Conservation (phyloP, 345 rosid species). For the Mercurialis annua region DNA sequence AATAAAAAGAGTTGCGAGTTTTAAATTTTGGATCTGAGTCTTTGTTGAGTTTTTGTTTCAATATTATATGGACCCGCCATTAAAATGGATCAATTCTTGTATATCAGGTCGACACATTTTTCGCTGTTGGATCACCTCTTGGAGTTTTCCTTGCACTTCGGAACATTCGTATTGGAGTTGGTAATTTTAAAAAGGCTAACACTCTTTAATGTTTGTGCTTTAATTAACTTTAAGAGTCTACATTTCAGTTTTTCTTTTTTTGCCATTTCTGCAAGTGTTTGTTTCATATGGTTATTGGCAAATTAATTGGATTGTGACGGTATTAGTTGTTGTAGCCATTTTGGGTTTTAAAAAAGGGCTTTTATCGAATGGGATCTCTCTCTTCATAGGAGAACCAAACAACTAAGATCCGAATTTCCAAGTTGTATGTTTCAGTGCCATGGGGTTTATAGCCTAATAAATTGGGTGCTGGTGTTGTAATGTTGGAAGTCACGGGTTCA, state of each 20-base stretch:
- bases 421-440: neutral
- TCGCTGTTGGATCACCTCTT: conserved; percentile 98
- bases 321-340: neutral
- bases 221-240: neutral
- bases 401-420: neutral
- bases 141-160: conserved; percentile 97
- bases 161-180: conserved; percentile 82
- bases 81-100: conserved; percentile 18
- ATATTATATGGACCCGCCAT: conserved; percentile 1
- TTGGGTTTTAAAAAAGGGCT: neutral
- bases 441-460: neutral
- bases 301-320: too few species aligned
- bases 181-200: conserved; percentile 33
- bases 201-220: conserved; percentile 3
- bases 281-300: neutral
- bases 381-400: neutral
- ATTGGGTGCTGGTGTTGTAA: neutral
- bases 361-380: neutral
- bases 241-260: neutral
- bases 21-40: neutral
- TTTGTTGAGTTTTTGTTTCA: neutral
- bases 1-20: neutral
- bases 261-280: neutral
- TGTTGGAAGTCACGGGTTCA: neutral
- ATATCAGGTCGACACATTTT: conserved; percentile 89